Conservation (phyloP, 345 rosid species). For the Viola odorata region DNA sequence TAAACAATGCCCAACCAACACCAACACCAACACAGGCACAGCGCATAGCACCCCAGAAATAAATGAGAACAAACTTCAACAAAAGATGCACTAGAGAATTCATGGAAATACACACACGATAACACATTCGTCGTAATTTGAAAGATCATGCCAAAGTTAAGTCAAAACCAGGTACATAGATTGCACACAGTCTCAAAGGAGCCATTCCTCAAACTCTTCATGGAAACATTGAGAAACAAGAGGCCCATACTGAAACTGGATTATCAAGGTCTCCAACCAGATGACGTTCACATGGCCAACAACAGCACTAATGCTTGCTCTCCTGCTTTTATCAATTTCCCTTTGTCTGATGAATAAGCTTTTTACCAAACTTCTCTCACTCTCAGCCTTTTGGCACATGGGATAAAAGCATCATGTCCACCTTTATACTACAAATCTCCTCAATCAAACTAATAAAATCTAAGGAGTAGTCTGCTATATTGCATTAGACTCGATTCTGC, state of each 20-base stretch:
- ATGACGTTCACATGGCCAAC: constrained; percentile 8
- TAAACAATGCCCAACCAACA: no score
- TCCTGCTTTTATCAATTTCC: background rate
- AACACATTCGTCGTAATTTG: no score
- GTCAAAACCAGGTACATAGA: no score
- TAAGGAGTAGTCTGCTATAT: background rate
- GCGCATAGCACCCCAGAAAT: no score
- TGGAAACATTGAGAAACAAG: background rate
- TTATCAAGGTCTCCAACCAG: constrained; percentile 1
- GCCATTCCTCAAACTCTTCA: background rate
- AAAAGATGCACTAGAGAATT: background rate
- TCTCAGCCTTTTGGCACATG: constrained; percentile 6
- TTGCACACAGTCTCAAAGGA: no score
- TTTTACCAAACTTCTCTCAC: background rate
- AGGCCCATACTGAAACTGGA: constrained; percentile 3
- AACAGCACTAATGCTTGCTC: constrained; percentile 10
- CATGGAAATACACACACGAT: background rate
- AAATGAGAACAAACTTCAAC: background rate
- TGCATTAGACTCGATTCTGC: background rate
- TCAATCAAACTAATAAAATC: background rate
- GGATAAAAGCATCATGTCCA: constrained; percentile 8
- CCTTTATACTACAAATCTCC: background rate
- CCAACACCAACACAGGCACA: no score
- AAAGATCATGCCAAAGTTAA: no score
- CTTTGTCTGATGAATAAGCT: background rate